phyloP scores from a whole-genome alignment of 73 alveolate species.

The Paramecium biaurelia region DNA sequence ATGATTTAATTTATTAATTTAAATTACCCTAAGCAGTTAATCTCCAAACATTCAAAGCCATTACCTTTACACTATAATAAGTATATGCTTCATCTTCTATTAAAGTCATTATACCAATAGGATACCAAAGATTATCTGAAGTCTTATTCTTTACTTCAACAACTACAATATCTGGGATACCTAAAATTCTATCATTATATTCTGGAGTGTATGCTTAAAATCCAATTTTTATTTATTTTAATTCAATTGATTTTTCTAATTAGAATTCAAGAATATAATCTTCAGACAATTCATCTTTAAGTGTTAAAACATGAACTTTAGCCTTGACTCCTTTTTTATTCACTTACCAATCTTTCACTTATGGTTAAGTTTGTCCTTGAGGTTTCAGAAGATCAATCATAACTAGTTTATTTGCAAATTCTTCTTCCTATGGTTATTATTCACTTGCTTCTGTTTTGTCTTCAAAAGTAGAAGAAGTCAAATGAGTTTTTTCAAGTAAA shows the following conservation, averaged over 20 bases:
- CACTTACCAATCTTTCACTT: conserved; percentile 27
- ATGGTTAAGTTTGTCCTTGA: not conserved
- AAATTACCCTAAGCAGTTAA: not conserved
- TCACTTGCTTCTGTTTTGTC: not conserved
- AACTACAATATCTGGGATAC: conserved; percentile 45
- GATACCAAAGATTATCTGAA: conserved; percentile 49
- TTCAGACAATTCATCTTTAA: not conserved
- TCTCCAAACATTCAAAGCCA: conserved; percentile 22
- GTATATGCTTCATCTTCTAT: conserved; percentile 36
- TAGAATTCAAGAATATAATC: conserved; percentile 27
- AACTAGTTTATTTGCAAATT: not conserved
- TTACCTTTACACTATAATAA: not conserved
- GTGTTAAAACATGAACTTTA: not conserved
- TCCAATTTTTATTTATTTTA: conserved; percentile 49
- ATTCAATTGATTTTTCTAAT: conserved; percentile 27
- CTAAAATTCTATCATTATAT: conserved; percentile 50
- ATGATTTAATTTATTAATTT: not conserved
- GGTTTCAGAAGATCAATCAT: not conserved
- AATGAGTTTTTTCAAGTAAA: conserved; percentile 28
- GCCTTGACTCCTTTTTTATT: conserved; percentile 46
- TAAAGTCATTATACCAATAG: conserved; percentile 4
- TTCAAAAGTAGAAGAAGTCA: not conserved
- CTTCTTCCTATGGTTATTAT: not conserved
- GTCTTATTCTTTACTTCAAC: conserved; percentile 50
- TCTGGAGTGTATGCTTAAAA: conserved; percentile 58